These are phyloP conservation scores for Xylaria sp. DNA, from an alignment of 2,329 filamentous ascomycete species.

Conservation along the genomic window DNA sequence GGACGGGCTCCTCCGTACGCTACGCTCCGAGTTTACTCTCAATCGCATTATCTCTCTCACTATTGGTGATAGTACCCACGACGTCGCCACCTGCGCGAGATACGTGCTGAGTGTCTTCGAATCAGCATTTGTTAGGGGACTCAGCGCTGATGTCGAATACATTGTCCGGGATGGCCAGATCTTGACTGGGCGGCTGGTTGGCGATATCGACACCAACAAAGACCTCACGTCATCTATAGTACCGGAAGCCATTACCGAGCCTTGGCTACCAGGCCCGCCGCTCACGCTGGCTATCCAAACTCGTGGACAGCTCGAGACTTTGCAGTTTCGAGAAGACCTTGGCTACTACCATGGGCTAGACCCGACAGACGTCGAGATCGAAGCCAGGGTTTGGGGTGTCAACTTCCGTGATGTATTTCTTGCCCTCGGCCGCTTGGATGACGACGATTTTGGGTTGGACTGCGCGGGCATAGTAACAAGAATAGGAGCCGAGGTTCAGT, in stretches of 20 bases:
- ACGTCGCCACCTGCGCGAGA: neutral
- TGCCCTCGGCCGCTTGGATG: neutral
- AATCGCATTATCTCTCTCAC: neutral
- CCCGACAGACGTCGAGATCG: conserved; percentile 8
- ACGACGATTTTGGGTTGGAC: neutral
- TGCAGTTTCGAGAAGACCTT: neutral
- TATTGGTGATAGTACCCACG: neutral
- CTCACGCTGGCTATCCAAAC: neutral
- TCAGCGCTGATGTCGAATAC: neutral
- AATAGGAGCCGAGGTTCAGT: neutral
- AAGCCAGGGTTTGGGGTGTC: neutral
- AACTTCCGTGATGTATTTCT: conserved; percentile 16
- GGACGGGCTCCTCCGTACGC: neutral
- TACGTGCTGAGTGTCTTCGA: neutral
- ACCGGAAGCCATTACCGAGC: neutral
- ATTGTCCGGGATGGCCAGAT: neutral
- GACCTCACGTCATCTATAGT: neutral
- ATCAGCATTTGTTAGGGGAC: neutral
- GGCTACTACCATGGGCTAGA: neutral
- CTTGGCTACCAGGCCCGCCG: neutral
- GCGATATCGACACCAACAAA: neutral
- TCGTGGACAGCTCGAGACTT: neutral
- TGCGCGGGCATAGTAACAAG: neutral
- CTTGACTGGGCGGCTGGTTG: neutral
- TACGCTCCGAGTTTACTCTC: neutral